These are phyloP conservation scores for Aspergillus flavus DNA, from an alignment of 2,329 filamentous ascomycete species.

Conservation along the genomic window DNA sequence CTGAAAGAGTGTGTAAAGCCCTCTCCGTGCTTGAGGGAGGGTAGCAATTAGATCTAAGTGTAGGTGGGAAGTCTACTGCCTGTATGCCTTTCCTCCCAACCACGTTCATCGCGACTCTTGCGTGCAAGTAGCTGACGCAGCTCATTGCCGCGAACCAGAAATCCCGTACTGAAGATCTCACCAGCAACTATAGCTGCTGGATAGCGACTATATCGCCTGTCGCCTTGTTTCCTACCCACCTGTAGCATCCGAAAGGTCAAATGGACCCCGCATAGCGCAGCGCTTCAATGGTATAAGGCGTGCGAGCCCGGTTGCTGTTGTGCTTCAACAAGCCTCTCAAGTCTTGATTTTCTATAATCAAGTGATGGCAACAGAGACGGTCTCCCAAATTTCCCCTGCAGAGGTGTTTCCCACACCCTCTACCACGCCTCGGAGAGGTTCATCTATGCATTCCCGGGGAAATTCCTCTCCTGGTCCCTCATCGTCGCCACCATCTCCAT, in stretches of 20 bases:
- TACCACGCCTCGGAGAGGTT: constrained; percentile 59
- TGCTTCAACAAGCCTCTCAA: background rate
- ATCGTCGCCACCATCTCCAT: constrained; percentile 63
- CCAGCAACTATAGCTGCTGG: background rate
- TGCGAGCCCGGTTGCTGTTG: background rate
- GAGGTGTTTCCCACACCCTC: constrained; percentile 69
- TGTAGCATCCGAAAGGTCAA: background rate
- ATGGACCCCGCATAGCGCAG: background rate
- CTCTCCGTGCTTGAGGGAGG: background rate
- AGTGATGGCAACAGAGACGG: constrained; percentile 40
- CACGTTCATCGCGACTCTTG: background rate
- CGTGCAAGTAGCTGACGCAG: background rate
- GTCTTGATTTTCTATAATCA: background rate
- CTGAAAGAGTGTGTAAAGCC: background rate
- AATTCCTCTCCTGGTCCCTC: constrained; percentile 41
- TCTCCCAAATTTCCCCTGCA: constrained; percentile 57
- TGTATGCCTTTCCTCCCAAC: background rate
- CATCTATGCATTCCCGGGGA: constrained; percentile 50
- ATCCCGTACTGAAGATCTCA: background rate
- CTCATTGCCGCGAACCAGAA: background rate
- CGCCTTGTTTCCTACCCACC: background rate
- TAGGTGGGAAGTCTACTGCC: background rate
- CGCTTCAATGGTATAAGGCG: background rate
- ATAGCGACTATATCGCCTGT: background rate
- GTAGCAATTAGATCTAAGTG: background rate